phyloP scores from a whole-genome alignment of 2,329 filamentous ascomycete species.

The Coniochaeta pulveracea region DNA sequence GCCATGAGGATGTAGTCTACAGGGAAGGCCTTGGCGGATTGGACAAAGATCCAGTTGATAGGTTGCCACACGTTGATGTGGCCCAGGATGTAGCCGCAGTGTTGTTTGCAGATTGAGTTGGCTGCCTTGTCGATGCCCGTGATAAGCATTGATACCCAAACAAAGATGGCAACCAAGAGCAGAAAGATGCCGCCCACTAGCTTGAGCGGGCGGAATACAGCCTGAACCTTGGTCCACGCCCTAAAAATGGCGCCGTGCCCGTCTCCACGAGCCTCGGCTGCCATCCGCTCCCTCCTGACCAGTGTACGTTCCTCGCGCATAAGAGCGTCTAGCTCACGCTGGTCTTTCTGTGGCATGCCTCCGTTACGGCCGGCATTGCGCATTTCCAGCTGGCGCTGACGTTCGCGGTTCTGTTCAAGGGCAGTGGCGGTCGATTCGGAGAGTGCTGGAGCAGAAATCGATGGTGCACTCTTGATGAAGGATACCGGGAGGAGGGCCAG shows the following conservation, averaged over 20 bases:
- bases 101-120: constrained; percentile 83
- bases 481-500: constrained; percentile 81
- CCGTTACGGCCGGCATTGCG: constrained; percentile 67
- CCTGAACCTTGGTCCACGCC: constrained; percentile 69
- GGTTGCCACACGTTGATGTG: constrained; percentile 89
- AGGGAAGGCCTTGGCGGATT: constrained; percentile 74
- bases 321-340: constrained; percentile 77
- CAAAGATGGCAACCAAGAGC: constrained; percentile 59
- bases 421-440: constrained; percentile 68
- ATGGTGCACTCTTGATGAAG: constrained; percentile 84
- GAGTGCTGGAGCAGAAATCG: constrained; percentile 71
- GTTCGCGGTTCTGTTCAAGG: constrained; percentile 78
- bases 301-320: constrained; percentile 86
- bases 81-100: constrained; percentile 85
- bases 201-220: constrained; percentile 79
- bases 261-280: constrained; percentile 69
- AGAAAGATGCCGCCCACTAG: constrained; percentile 74
- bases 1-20: constrained; percentile 88
- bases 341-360: constrained; percentile 72
- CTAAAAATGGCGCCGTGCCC: constrained; percentile 64
- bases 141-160: constrained; percentile 89
- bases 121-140: constrained; percentile 93
- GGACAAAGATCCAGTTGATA: constrained; percentile 79
- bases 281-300: constrained; percentile 77
- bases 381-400: constrained; percentile 82